phyloP scores from a whole-genome alignment of 2,329 filamentous ascomycete species.

The Aspergillus niger region DNA sequence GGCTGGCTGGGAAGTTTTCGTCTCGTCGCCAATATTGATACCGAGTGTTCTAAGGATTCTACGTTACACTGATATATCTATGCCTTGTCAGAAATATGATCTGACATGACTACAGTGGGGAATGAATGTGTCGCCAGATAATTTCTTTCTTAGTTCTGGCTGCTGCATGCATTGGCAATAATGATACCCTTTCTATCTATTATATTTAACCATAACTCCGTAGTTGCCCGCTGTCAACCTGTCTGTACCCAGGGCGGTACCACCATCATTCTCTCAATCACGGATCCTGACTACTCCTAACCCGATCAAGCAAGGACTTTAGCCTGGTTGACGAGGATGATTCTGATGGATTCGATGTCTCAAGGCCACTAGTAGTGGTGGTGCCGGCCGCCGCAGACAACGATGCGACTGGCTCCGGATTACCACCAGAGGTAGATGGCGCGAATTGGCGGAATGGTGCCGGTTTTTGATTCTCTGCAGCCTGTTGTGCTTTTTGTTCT shows the following conservation, averaged over 20 bases:
- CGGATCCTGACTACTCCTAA: constrained; percentile 17
- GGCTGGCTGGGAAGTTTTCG: no score
- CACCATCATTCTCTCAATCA: background rate
- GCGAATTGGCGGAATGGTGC: background rate
- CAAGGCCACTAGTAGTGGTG: background rate
- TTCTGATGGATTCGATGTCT: constrained; percentile 12
- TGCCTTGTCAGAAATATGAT: no score
- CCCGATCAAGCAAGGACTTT: constrained; percentile 25
- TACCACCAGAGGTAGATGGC: background rate
- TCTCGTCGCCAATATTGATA: no score
- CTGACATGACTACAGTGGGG: no score
- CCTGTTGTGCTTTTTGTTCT: constrained; percentile 8
- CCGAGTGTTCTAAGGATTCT: no score
- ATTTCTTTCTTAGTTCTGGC: background rate
- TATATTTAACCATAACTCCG: no score
- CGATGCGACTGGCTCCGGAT: background rate
- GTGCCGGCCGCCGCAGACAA: constrained; percentile 5
- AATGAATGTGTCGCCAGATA: background rate
- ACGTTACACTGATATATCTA: no score
- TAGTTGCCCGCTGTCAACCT: background rate
- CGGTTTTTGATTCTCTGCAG: constrained; percentile 5
- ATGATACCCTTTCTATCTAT: no score
- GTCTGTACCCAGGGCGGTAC: background rate
- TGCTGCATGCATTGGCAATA: background rate
- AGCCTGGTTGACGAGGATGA: constrained; percentile 23